Evolutionary conservation across 1,284 basidiomycete species (phyloP).

Genomic region (Melampsora larici-populina): DNA sequence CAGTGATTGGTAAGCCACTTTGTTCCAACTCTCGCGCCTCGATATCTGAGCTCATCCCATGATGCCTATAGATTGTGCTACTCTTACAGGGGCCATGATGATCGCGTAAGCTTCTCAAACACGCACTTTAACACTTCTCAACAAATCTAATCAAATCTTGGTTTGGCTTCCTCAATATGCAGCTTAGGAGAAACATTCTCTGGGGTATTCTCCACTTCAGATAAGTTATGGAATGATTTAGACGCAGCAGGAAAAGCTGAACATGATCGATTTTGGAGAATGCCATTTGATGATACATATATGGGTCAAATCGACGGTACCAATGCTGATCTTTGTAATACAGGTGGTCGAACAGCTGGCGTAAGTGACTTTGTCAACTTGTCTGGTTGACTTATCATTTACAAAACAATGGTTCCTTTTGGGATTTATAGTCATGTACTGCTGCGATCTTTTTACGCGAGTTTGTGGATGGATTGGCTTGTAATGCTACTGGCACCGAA

Average conservation of each 20-base stretch:
- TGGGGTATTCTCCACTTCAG: conserved; percentile 62
- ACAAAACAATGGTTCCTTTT: not conserved
- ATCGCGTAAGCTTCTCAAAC: conserved; percentile 20
- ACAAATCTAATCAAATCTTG: not conserved
- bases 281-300: conserved; percentile 69
- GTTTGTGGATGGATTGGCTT: conserved; percentile 45
- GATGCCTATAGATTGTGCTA: conserved; percentile 60
- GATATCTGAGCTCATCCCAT: not conserved
- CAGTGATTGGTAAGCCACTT: conserved; percentile 65
- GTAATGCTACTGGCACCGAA: conserved; percentile 31
- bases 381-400: not conserved
- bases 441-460: conserved; percentile 81
- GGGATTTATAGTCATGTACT: conserved; percentile 60
- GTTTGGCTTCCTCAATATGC: not conserved
- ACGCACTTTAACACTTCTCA: not conserved
- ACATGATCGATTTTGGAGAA: conserved; percentile 60
- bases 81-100: conserved; percentile 62
- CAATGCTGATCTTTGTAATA: conserved; percentile 77
- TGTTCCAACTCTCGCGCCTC: not conserved
- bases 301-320: conserved; percentile 68
- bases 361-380: conserved; percentile 9
- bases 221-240: conserved; percentile 64
- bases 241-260: conserved; percentile 68
- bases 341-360: conserved; percentile 69
- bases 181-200: conserved; percentile 72